Conservation (phyloP, 2,329 filamentous ascomycete species). For the Bisporella sp. region DNA sequence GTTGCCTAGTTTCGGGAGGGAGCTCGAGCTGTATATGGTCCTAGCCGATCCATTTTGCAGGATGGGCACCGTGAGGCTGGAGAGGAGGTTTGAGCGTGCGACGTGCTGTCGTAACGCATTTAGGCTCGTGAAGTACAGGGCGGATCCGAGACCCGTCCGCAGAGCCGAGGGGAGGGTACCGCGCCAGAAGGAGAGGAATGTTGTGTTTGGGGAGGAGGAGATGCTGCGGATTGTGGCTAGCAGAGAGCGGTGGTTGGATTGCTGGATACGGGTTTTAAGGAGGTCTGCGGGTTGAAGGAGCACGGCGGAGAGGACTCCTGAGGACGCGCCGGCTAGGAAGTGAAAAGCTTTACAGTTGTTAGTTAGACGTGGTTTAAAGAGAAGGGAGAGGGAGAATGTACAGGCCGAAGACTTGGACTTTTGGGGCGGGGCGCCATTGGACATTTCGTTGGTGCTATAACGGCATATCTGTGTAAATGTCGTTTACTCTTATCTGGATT, state of each 20-base stretch:
- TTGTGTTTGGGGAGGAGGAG: slow-evolving; percentile 51
- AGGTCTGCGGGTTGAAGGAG: slow-evolving; percentile 93
- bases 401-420: slow-evolving; percentile 45
- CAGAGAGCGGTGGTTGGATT: slow-evolving; percentile 68
- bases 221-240: slow-evolving; percentile 63
- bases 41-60: slow-evolving; percentile 16
- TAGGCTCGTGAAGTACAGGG: slow-evolving; percentile 87
- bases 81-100: slow-evolving; percentile 37
- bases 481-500: neutral
- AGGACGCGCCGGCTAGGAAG: slow-evolving; percentile 81
- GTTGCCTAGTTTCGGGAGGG: slow-evolving; percentile 75
- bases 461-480: neutral
- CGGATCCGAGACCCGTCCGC: slow-evolving; percentile 85
- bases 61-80: slow-evolving; percentile 19
- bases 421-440: slow-evolving; percentile 40
- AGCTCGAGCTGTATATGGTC: slow-evolving; percentile 47
- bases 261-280: slow-evolving; percentile 92
- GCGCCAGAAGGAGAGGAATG: slow-evolving; percentile 72
- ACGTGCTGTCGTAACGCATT: slow-evolving; percentile 73
- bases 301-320: slow-evolving; percentile 80
- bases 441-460: slow-evolving; percentile 32
- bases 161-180: slow-evolving; percentile 90
- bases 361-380: neutral
- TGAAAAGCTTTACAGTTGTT: slow-evolving; percentile 56
- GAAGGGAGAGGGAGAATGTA: slow-evolving; percentile 21